These are phyloP conservation scores for Coemansia sp. DNA, from an alignment of 192 early-diverging fungal genomes.

Conservation along the genomic window DNA sequence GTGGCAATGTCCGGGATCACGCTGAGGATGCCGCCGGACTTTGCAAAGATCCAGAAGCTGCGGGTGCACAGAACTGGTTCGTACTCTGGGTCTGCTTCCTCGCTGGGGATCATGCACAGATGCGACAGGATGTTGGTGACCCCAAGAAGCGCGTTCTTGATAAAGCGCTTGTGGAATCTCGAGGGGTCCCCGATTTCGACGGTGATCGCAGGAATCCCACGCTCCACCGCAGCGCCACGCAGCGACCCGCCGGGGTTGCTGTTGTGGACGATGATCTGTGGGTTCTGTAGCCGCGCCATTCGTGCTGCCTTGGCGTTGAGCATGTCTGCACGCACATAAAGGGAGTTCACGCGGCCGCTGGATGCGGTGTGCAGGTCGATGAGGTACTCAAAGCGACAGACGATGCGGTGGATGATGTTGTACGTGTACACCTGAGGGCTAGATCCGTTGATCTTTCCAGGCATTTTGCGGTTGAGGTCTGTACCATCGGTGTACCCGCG, in stretches of 20 bases:
- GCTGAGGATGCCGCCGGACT: conserved; percentile 81
- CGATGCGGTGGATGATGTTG: conserved; percentile 76
- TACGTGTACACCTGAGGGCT: conserved; percentile 81
- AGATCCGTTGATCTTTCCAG: conserved; percentile 73
- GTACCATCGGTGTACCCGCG: conserved; percentile 85
- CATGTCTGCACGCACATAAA: conserved; percentile 87
- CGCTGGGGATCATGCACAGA: conserved; percentile 63
- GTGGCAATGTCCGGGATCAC: conserved; percentile 82
- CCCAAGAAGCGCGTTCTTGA: conserved; percentile 63
- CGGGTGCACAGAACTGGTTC: conserved; percentile 64
- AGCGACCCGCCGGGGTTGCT: conserved; percentile 72
- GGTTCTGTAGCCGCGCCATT: conserved; percentile 85
- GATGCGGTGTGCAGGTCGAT: conserved; percentile 89
- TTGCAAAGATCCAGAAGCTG: conserved; percentile 83
- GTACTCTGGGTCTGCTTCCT: conserved; percentile 54
- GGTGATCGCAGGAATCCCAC: conserved; percentile 81
- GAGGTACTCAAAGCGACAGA: conserved; percentile 77
- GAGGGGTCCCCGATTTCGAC: conserved; percentile 92
- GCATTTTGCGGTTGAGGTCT: conserved; percentile 85
- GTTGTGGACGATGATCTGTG: conserved; percentile 78
- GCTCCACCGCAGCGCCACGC: conserved; percentile 71
- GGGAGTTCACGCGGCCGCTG: conserved; percentile 80
- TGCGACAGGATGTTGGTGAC: conserved; percentile 64
- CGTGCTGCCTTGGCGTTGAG: conserved; percentile 66
- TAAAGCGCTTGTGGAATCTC: conserved; percentile 80